Evolutionary conservation across 192 early-diverging fungal species (phyloP).

Genomic region (Coemansia guatemalensis): DNA sequence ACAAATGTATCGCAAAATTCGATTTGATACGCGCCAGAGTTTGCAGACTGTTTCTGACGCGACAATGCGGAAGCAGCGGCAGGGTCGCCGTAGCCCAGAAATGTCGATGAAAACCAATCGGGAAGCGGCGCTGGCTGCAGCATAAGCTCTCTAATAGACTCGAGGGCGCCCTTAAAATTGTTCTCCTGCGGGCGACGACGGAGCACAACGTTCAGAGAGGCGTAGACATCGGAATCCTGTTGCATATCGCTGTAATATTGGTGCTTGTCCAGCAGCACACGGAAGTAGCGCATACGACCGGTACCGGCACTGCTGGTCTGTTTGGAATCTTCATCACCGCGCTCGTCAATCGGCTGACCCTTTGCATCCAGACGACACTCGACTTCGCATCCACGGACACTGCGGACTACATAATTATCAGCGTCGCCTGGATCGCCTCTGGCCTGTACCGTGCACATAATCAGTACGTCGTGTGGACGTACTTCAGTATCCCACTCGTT

Average conservation of each 20-base stretch:
- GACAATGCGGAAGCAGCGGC: constrained; percentile 57
- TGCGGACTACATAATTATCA: background rate
- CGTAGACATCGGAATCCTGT: constrained; percentile 66
- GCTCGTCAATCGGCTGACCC: constrained; percentile 60
- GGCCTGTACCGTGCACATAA: constrained; percentile 69
- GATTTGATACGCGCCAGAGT: constrained; percentile 49
- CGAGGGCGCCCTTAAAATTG: constrained; percentile 91
- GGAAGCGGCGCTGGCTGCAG: constrained; percentile 62
- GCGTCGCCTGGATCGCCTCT: too few relatives aligned
- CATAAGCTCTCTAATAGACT: constrained; percentile 88
- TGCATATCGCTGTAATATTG: constrained; percentile 62
- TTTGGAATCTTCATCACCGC: background rate
- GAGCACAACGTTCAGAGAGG: constrained; percentile 85
- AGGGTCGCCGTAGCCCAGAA: constrained; percentile 96
- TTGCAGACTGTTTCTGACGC: constrained; percentile 22
- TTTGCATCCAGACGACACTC: constrained; percentile 71
- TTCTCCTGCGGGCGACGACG: constrained; percentile 87
- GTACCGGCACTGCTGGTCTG: too few relatives aligned
- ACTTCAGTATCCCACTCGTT: constrained; percentile 85
- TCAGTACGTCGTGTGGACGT: constrained; percentile 83
- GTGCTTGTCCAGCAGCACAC: constrained; percentile 82
- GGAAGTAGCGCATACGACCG: constrained; percentile 59
- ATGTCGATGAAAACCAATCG: constrained; percentile 86
- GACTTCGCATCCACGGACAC: constrained; percentile 85
- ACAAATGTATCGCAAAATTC: constrained; percentile 90